Base-by-base conservation (phyloP, 2,329 filamentous ascomycete species). In the Zymoseptoria ardabiliae region DNA sequence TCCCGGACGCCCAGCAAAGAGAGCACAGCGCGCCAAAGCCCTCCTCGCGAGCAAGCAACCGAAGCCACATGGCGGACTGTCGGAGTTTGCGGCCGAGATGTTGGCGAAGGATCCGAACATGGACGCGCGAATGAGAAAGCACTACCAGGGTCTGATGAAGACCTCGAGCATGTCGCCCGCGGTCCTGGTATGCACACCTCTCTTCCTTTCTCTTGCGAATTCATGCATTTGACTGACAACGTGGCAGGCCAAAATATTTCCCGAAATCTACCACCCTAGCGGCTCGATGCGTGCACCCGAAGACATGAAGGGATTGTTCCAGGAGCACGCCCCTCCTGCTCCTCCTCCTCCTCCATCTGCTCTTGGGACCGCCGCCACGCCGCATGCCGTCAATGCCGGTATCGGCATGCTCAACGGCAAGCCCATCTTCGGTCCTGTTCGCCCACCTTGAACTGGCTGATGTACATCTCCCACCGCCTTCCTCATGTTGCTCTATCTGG, bases 401-500 rank as follows among this genome's bases (percentile, higher is more conserved):
- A 60, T 62, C 23, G 60, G 58, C n/a, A 22, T 51, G 20, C 25
- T 61, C 21, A 50, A 61, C 50, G 59, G 57, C 49, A 61, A 57
- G 41, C 53, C 50, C n/a, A 49, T 63, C 23, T 61, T 63, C 48
- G 61, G 58, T 8, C 58, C 58, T 23, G 41, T 45, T 53, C 54
- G 58, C 13, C 57, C 57, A 17, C 58, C 58, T 17, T 6, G 8
- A 13, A 35, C 30, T 8, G 30, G 30, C 30, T 35, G 30, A 35
- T 13, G 8, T 3, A 35, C 13, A 2, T 35, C 30, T 25, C 5
- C 23, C 1, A 35, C 30, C 11, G 30, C 30, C 30, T 35, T 35
- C 8, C 9, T 35, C 10, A 4, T 35, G 9, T 17, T 35, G 30
- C 30, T 35, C 30, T n/a, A 35, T 5, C 1, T 35, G 30, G 30